Base-by-base conservation (phyloP, 371 early-diverging fungal genomes). In the Mortierella sp. region DNA sequence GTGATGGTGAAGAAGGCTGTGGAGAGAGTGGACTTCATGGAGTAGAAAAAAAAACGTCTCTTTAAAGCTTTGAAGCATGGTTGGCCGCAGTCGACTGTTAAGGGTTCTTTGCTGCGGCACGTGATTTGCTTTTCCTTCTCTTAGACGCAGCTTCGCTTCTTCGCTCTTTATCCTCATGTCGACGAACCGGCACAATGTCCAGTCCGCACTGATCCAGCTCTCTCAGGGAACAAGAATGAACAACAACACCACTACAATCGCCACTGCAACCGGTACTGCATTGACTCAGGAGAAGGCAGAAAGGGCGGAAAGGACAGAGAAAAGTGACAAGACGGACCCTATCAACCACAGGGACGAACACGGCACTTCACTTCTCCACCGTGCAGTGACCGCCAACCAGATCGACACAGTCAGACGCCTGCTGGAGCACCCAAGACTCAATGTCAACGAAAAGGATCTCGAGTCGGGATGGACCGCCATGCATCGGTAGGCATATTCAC, bases 391-490 rank as follows among this genome's bases (percentile, higher is more conserved):
- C 11, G 42, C 48, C 28, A 86, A 86, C 57, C 52, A 80, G 31
- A 47, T 86, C 42, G 78, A 89, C 34, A 80, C 91, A 21, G 90
- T 92, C 71, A 79, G 81, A 47, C 44, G 82, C 8, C 81, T 94
- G 9, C 83, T 94, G 19, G 79, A 80, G 24, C 91, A 90, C 80
- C 86, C 92, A 2, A 80, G 83, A 34, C 90, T 94, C 44, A 89
- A 93, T 79, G 88, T 95, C 58, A 95, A 95, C 77, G 31, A 90
- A 11, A 90, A 89, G 77, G 96, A 96, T 79, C 74, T 82, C 42
- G 96, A 95, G 79, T 92, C 91, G 73, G 94, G 95, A 0, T 95
- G 94, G 91, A 95, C 96, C 24, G 91, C 94, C 13, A 82, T 95
- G 48, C 95, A 96, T 80, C 58, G 72, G 85, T 84, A 74, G 50